Conservation (phyloP, 192 early-diverging fungal genomes). For the Cladochytrium replicatum region DNA sequence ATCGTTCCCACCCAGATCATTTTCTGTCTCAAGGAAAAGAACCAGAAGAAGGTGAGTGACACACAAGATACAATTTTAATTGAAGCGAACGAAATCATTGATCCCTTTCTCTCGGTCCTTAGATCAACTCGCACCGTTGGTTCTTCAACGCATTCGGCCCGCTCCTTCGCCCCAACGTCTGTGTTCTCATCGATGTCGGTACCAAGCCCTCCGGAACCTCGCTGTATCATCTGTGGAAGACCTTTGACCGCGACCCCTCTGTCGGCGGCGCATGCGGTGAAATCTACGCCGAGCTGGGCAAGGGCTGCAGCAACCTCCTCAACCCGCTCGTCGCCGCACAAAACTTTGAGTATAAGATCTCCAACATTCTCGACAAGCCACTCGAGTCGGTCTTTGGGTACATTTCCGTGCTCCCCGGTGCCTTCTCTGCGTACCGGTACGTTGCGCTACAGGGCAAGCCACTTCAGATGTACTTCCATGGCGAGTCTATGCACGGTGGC, state of each 20-base stretch:
- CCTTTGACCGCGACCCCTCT: conserved; percentile 67
- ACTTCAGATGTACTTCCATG: conserved; percentile 82
- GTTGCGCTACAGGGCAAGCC: conserved; percentile 64
- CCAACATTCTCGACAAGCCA: conserved; percentile 94
- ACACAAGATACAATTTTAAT: not conserved
- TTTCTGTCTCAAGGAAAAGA: conserved; percentile 89
- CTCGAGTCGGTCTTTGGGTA: conserved; percentile 84
- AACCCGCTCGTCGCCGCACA: conserved; percentile 90
- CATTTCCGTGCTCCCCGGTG: conserved; percentile 82
- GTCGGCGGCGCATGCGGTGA: conserved; percentile 94
- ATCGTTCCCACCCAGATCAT: conserved; percentile 79
- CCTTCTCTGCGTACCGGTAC: conserved; percentile 94
- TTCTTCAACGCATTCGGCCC: conserved; percentile 91
- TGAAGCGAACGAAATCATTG: not conserved
- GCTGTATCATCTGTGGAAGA: conserved; percentile 90
- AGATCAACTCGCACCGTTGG: conserved; percentile 94
- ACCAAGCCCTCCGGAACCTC: conserved; percentile 74
- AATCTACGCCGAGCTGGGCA: conserved; percentile 78
- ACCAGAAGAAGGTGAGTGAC: conserved; percentile 57
- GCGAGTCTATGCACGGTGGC: conserved; percentile 73
- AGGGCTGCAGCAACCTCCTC: conserved; percentile 55
- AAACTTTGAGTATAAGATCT: conserved; percentile 99
- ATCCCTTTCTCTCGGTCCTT: conserved; percentile 3
- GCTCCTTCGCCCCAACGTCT: conserved; percentile 74
- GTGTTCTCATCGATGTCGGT: conserved; percentile 87